phyloP scores from a whole-genome alignment of 441 rosid genomes.

The Pelargonium cotyledonis region DNA sequence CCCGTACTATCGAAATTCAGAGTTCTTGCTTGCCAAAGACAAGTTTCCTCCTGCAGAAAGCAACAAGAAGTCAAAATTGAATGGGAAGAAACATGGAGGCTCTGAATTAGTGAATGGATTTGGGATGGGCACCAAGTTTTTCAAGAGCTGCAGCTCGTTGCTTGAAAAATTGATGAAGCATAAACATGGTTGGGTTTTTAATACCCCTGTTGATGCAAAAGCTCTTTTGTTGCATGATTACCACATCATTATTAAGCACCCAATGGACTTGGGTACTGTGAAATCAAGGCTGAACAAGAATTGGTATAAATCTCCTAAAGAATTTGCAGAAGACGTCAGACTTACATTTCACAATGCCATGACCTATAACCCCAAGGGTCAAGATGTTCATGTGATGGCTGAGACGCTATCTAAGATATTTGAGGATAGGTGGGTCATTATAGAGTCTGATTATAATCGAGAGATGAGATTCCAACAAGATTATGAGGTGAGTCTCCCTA shows the following conservation, averaged over 20 bases:
- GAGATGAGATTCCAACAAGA: conserved; percentile 50
- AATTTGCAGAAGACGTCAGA: conserved; percentile 96
- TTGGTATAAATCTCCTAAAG: conserved; percentile 84
- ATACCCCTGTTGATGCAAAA: conserved; percentile 80
- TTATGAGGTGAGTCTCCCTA: conserved; percentile 52
- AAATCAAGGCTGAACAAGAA: conserved; percentile 62
- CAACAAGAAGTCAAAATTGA: conserved; percentile 77
- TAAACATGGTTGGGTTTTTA: conserved; percentile 95
- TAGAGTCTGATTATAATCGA: conserved; percentile 72
- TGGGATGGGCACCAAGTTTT: conserved; percentile 49
- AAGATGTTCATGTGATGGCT: conserved; percentile 95
- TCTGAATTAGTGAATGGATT: conserved; percentile 43
- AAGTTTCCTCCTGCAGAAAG: conserved; percentile 93
- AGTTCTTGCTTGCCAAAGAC: conserved; percentile 90
- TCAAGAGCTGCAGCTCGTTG: conserved; percentile 64
- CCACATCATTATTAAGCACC: conserved; percentile 67
- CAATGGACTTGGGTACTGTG: conserved; percentile 94
- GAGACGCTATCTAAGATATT: conserved; percentile 56
- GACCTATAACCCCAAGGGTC: conserved; percentile 93
- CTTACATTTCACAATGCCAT: conserved; percentile 91
- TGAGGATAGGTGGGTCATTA: conserved; percentile 78
- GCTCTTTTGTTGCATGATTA: conserved; percentile 85
- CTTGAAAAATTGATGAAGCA: conserved; percentile 93
- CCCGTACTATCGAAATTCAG: conserved; percentile 82
- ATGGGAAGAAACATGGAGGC: conserved; percentile 70